Percentiles rank a stretch among this genome's conserved stretches.
Evolutionary conservation across 257 asterid genomes (phyloP).

Genomic region (Nicotiana otophora): DNA sequence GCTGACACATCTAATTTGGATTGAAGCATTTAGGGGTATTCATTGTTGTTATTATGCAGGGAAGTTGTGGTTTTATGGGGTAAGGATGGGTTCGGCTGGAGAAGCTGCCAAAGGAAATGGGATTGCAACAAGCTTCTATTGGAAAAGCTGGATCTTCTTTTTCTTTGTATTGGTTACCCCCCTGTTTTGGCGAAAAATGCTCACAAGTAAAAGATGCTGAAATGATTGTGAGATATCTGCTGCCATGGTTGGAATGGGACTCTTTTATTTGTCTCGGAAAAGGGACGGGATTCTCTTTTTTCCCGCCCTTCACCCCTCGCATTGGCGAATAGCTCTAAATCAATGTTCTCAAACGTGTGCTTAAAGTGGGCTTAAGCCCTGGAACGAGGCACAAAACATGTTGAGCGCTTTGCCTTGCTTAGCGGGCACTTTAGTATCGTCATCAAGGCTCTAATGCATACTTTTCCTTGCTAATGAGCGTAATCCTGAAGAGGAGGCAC

Average conservation of each 20-base stretch:
- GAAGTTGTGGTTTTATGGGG: neutral
- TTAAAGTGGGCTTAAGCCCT: too few relatives aligned
- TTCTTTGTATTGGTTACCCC: neutral
- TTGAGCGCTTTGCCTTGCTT: too few relatives aligned
- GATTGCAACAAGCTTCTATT: neutral
- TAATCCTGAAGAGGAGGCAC: too few relatives aligned
- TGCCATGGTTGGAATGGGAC: neutral
- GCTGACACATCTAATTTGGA: neutral
- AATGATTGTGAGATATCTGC: neutral
- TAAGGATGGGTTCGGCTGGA: neutral
- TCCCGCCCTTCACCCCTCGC: neutral
- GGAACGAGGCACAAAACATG: too few relatives aligned
- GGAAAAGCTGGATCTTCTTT: neutral
- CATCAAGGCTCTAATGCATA: too few relatives aligned
- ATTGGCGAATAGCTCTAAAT: neutral
- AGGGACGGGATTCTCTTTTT: neutral
- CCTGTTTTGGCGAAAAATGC: neutral
- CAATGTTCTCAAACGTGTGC: too few relatives aligned
- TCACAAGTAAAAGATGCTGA: neutral
- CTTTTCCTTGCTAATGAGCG: too few relatives aligned
- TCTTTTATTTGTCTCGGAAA: neutral
- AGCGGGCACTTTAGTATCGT: too few relatives aligned
- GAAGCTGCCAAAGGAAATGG: neutral
- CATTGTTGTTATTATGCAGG: neutral
- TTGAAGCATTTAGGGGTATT: neutral